Base-by-base conservation (phyloP, 306 rosid genomes). In the Gleditsia sinensis region DNA sequence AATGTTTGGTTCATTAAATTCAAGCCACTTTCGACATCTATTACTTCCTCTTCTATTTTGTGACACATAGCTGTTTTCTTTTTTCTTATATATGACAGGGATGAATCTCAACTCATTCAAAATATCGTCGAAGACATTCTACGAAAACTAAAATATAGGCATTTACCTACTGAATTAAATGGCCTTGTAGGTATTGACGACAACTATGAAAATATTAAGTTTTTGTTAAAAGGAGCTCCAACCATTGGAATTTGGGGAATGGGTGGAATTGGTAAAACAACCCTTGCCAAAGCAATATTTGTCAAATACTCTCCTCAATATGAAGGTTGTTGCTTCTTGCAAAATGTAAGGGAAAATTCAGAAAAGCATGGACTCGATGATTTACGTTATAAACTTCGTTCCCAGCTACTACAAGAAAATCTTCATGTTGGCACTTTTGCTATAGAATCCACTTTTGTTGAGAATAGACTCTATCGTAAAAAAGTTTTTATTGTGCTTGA, bases 241-340 rank as follows among this genome's bases (percentile, higher is more conserved):
- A 37, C 50, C 49, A 20, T 62, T 36, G 69, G 67, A 60, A 17
- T 60, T 17, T 60, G 46, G 67, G 46, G 67, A 7, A 60, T 60
- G 17, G 69, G 49, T 48, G 53, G 21, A 8, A 17, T 42, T 11
- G 48, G 48, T 42, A 42, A 42, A 42, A 12, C 48, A 33, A 61
- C 67, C 16, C 34, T 61, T 61, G 67, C 46, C 16, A 34, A 10
- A 34, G 7, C 3, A 9, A 8, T 61, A 0, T 61, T 61, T 34
- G 2, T 0, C n/a, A 61, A 20, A 61, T 19, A 10, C 6, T 34
- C 46, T 61, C 16, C 67, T 9, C n/a, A 34, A 19, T 61, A 33
- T 10, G 67, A 61, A 17, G 30, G 48, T 34, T 61, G 30, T 5
- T 19, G 30, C 6, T 63, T 63, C 50, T 23, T 63, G 2, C 33